These are phyloP conservation scores for Argentina anserina DNA, from an alignment of 306 rosid species.

Conservation along the genomic window DNA sequence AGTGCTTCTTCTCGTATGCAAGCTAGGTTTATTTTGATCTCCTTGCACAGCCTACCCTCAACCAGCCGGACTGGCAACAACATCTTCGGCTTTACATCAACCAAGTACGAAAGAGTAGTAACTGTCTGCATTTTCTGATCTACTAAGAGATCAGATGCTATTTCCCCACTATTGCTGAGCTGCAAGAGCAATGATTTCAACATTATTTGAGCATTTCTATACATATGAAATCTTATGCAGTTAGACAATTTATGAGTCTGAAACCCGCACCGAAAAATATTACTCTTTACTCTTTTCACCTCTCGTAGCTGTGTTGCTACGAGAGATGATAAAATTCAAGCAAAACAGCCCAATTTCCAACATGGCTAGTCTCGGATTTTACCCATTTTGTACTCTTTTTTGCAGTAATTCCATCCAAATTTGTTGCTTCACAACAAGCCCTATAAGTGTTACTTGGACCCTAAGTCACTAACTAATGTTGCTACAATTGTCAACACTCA, in stretches of 20 bases:
- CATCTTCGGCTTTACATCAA: conserved; percentile 83
- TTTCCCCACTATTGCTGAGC: conserved; percentile 15
- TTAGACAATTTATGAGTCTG: too few species aligned
- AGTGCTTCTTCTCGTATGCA: conserved; percentile 61
- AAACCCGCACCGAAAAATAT: too few species aligned
- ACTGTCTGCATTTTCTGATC: conserved; percentile 28
- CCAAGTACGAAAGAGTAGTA: conserved; percentile 56
- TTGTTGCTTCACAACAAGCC: not conserved
- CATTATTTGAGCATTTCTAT: not conserved
- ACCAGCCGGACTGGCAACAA: conserved; percentile 72
- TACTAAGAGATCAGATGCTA: conserved; percentile 23
- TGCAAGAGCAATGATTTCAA: conserved; percentile 34
- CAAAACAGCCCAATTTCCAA: too few species aligned
- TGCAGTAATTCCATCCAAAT: not conserved
- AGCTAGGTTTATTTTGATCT: conserved; percentile 65
- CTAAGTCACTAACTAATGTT: not conserved
- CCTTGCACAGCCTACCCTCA: conserved; percentile 75
- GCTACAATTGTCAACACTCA: too few species aligned
- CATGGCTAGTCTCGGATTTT: too few species aligned
- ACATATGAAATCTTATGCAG: too few species aligned
- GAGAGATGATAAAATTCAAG: too few species aligned
- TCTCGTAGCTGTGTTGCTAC: too few species aligned
- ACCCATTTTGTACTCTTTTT: not conserved
- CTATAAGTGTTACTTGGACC: not conserved
- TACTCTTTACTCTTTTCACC: too few species aligned